Evolutionary conservation across 306 rosid species (phyloP).

Genomic region (Cicer judaicum): DNA sequence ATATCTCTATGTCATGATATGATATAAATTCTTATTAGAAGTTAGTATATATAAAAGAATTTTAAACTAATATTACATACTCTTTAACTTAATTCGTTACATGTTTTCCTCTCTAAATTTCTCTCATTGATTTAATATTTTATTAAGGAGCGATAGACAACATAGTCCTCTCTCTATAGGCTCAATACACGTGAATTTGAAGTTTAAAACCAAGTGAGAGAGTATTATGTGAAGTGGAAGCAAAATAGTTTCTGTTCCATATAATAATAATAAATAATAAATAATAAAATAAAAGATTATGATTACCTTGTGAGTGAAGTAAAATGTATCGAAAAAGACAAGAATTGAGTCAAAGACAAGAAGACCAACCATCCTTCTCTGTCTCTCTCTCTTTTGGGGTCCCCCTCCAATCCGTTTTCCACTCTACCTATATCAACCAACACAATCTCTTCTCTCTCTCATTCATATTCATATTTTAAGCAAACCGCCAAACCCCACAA

Average conservation of each 20-base stretch:
- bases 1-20: too few relatives aligned
- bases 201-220: constrained; percentile 49
- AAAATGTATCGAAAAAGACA: constrained; percentile 62
- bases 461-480: constrained; percentile 66
- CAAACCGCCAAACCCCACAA: constrained; percentile 87
- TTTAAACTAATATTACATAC: too few relatives aligned
- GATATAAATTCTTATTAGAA: too few relatives aligned
- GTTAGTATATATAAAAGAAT: too few relatives aligned
- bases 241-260: constrained; percentile 54
- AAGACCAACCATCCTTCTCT: constrained; percentile 59
- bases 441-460: constrained; percentile 47
- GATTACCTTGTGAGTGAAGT: constrained; percentile 99
- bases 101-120: too few relatives aligned
- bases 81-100: too few relatives aligned
- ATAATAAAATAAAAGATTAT: constrained; percentile 40
- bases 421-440: constrained; percentile 94
- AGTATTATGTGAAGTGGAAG: constrained; percentile 79
- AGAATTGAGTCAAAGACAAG: constrained; percentile 83
- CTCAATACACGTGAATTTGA: constrained; percentile 60
- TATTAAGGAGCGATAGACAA: too few relatives aligned
- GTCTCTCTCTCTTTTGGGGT: constrained; percentile 66
- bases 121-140: too few relatives aligned
- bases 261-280: constrained; percentile 21
- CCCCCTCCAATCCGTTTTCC: constrained; percentile 99
- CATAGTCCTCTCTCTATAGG: constrained; percentile 27